These are phyloP conservation scores for Phylloporus sp. DNA, from an alignment of 768 basidiomycete genomes.

Conservation along the genomic window DNA sequence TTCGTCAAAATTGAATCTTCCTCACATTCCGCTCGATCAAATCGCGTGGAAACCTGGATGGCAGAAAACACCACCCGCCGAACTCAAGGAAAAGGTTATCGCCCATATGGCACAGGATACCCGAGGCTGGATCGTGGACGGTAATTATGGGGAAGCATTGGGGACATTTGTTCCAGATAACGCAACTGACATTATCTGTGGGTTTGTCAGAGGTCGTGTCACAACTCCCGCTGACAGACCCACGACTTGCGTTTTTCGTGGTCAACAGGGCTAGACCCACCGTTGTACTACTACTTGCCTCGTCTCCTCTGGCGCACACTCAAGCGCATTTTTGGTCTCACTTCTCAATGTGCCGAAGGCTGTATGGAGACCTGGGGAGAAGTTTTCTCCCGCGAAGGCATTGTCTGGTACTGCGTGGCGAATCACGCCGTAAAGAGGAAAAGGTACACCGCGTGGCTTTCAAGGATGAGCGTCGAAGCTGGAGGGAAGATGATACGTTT, in stretches of 20 bases:
- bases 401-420: constrained; percentile 47
- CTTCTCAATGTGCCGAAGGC: constrained; percentile 42
- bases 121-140: constrained; percentile 52
- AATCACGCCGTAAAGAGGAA: constrained; percentile 31
- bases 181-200: constrained; percentile 53
- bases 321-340: constrained; percentile 36
- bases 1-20: constrained; percentile 39
- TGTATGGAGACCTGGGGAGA: constrained; percentile 40
- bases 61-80: constrained; percentile 28
- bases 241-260: background rate
- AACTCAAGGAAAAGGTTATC: constrained; percentile 19
- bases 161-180: constrained; percentile 33
- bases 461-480: constrained; percentile 16
- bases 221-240: background rate
- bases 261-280: constrained; percentile 61
- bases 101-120: constrained; percentile 26
- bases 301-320: constrained; percentile 52
- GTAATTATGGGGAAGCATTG: constrained; percentile 33
- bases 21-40: constrained; percentile 43
- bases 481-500: constrained; percentile 44
- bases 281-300: constrained; percentile 55
- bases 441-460: constrained; percentile 16
- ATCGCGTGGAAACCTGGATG: constrained; percentile 50
- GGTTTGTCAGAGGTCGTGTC: constrained; percentile 11
- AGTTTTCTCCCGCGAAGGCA: constrained; percentile 43